Conservation (phyloP, 495 filamentous ascomycete species). For the Podospora australis region DNA sequence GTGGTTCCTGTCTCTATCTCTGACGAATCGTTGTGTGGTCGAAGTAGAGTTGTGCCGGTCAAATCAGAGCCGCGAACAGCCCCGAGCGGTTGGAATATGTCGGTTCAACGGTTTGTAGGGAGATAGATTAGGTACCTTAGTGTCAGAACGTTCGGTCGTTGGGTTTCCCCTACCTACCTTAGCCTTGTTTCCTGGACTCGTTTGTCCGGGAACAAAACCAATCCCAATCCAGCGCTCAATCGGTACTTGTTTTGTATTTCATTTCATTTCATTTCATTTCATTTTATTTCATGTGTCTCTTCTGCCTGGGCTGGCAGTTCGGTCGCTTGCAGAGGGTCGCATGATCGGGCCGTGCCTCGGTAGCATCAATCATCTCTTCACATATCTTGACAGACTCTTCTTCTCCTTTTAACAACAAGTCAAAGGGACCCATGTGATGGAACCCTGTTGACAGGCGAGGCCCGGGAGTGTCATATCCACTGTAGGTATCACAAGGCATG, state of each 20-base stretch:
- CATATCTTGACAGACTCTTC: too few relatives aligned
- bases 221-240: background rate
- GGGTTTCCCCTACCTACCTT: background rate
- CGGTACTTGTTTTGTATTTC: background rate
- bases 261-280: constrained; percentile 1
- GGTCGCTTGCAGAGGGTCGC: constrained; percentile 17
- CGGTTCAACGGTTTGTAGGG: background rate
- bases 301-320: constrained; percentile 1
- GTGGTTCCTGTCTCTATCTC: too few relatives aligned
- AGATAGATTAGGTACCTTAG: too few relatives aligned
- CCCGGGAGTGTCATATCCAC: too few relatives aligned
- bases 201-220: constrained; percentile 3
- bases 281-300: background rate
- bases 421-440: too few relatives aligned
- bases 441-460: too few relatives aligned
- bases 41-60: too few relatives aligned
- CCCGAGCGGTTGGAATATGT: constrained; percentile 2
- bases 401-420: too few relatives aligned
- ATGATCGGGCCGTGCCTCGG: constrained; percentile 12
- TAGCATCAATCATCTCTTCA: too few relatives aligned
- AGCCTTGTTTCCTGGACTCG: background rate
- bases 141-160: background rate
- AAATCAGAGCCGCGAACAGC: constrained; percentile 18
- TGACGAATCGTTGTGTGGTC: too few relatives aligned
- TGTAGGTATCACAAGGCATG: too few relatives aligned